Conservation (phyloP, 2,329 filamentous ascomycete species). For the Trematosphaeria pertusa region DNA sequence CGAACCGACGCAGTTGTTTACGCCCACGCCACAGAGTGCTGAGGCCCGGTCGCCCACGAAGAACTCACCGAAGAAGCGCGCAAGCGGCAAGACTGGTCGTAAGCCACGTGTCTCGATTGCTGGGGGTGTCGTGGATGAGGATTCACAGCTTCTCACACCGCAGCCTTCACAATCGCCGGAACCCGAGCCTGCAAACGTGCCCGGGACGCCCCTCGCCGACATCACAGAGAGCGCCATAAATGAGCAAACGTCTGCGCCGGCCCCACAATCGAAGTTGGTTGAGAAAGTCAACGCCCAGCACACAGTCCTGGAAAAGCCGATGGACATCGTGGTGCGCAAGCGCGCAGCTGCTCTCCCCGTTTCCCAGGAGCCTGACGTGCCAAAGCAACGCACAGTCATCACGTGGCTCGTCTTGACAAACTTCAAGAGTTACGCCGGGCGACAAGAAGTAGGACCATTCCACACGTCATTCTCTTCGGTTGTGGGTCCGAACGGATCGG, state of each 20-base stretch:
- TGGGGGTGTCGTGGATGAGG: slow-evolving; percentile 45
- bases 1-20: slow-evolving; percentile 68
- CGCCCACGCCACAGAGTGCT: slow-evolving; percentile 65
- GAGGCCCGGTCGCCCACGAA: slow-evolving; percentile 24
- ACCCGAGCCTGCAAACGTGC: slow-evolving; percentile 49
- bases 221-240: slow-evolving; percentile 74
- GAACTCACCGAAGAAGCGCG: slow-evolving; percentile 67
- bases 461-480: slow-evolving; percentile 97
- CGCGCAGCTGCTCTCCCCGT: slow-evolving; percentile 68
- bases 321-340: slow-evolving; percentile 92
- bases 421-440: slow-evolving; percentile 98
- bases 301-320: slow-evolving; percentile 82
- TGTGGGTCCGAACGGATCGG: slow-evolving; percentile 95
- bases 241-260: slow-evolving; percentile 57
- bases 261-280: slow-evolving; percentile 46
- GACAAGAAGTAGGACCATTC: slow-evolving; percentile 95
- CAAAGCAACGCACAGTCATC: slow-evolving; percentile 89
- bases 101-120: slow-evolving; percentile 52
- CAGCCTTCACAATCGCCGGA: slow-evolving; percentile 63
- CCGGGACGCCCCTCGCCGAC: slow-evolving; percentile 70
- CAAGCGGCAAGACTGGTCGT: slow-evolving; percentile 59
- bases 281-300: slow-evolving; percentile 79
- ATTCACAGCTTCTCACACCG: slow-evolving; percentile 54
- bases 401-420: slow-evolving; percentile 91
- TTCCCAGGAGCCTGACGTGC: slow-evolving; percentile 75